Percentiles rank a stretch among this genome's conserved stretches.
Evolutionary conservation across 768 basidiomycete genomes (phyloP).

Genomic region (Guyanaporus albipodus): DNA sequence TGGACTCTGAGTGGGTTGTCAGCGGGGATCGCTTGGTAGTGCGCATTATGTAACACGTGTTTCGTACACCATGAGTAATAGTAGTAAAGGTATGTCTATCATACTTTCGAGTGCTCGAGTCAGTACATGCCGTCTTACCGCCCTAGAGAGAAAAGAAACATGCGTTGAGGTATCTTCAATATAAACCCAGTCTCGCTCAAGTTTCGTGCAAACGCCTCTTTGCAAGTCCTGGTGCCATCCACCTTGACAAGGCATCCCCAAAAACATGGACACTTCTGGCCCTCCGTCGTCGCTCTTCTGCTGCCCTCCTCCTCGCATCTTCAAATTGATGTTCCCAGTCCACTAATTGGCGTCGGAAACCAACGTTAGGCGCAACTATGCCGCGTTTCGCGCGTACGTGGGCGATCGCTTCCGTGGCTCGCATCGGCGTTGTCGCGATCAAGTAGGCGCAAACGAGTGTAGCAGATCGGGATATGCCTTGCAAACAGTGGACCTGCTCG

Average conservation of each 20-base stretch:
- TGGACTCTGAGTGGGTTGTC: not conserved
- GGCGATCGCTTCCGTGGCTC: constrained; percentile 48
- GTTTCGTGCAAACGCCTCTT: not conserved
- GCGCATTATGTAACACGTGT: constrained; percentile 17
- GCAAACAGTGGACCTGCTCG: constrained; percentile 67
- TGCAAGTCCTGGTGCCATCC: constrained; percentile 9
- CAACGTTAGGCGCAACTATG: constrained; percentile 62
- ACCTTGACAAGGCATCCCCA: constrained; percentile 12
- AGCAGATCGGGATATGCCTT: constrained; percentile 72
- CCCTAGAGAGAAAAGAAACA: not conserved
- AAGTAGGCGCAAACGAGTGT: constrained; percentile 76
- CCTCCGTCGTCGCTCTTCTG: constrained; percentile 13
- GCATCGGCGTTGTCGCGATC: constrained; percentile 49
- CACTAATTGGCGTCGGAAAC: constrained; percentile 58
- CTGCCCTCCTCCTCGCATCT: constrained; percentile 18
- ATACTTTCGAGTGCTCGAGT: no score
- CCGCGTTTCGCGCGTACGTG: constrained; percentile 53
- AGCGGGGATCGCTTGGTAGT: not conserved
- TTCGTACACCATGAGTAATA: no score
- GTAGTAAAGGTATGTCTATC: not conserved
- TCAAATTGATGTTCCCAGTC: constrained; percentile 33
- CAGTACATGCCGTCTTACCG: no score
- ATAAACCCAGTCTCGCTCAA: not conserved
- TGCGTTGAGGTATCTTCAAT: no score
- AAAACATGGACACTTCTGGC: constrained; percentile 3